Conservation (phyloP, 768 basidiomycete genomes). For the Panaeolus cyanescens region DNA sequence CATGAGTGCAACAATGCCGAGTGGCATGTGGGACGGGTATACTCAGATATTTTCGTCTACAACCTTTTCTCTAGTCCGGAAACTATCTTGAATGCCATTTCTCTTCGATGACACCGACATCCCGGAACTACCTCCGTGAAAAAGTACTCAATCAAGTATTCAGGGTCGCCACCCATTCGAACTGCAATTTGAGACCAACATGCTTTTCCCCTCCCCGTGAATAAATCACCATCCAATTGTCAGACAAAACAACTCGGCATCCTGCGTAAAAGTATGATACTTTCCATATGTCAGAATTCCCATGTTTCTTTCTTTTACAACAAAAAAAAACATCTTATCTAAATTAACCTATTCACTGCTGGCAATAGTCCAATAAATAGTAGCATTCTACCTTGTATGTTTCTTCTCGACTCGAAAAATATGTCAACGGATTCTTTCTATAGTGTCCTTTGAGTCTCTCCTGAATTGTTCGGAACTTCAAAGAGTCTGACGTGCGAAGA, state of each 20-base stretch:
- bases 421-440: not conserved
- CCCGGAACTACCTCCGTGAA: constrained; percentile 39
- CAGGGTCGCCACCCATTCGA: constrained; percentile 29
- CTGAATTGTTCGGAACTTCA: constrained; percentile 8
- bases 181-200: constrained; percentile 14
- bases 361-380: not conserved
- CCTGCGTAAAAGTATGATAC: not conserved
- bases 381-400: not conserved
- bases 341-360: not conserved
- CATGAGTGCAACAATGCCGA: not conserved
- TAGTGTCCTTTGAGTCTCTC: not conserved
- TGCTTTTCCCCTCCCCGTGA: constrained; percentile 1
- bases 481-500: constrained; percentile 1
- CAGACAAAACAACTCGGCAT: not conserved
- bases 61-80: constrained; percentile 29
- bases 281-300: not conserved
- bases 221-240: not conserved
- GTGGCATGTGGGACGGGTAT: constrained; percentile 34
- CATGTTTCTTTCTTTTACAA: not conserved
- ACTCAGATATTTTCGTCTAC: constrained; percentile 29
- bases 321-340: not conserved
- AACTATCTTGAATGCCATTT: constrained; percentile 32
- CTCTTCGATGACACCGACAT: constrained; percentile 22
- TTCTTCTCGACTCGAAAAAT: not conserved
- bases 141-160: constrained; percentile 13